Base-by-base conservation (phyloP, 257 asterid species). In the Henckelia pumila region DNA sequence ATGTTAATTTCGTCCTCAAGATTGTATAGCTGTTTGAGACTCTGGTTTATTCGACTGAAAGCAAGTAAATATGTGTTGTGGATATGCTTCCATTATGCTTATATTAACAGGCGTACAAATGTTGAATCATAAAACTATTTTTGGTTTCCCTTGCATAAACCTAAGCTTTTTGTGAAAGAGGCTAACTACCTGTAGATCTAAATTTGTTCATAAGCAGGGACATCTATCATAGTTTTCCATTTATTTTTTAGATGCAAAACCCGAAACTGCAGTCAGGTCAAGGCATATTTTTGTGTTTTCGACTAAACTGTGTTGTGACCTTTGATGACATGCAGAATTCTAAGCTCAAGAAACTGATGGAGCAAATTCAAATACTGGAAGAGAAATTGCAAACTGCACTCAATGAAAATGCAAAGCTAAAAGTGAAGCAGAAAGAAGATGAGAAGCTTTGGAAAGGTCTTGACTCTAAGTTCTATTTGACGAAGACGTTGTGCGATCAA, bases 361-460 rank as follows among this genome's bases (percentile, higher is more conserved):
- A 88, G 58, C 92, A 87, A 64, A 77, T 87, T 63, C 85, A 64
- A 50, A 61, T 78, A 19, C 78, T 94, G 63, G 98, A 94, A 83
- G 98, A 88, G 73, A 91, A 94, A 76, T 78, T 94, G 80, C 96
- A 85, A 82, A 83, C 63, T 78, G 95, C 93, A 5, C 80, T 85
- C 72, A 94, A 91, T 63, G 99, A 94, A 78, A 94, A 94, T 77
- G 86, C 93, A 2, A 89, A 83, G 81, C 82, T 87, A 59, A 88
- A 84, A 74, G 96, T 83, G 71, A 91, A 81, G 84, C 96, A 85
- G 78, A 91, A 88, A 79, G 99, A 94, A 76, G 98, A 94, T 68
- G 93, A 85, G 79, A 91, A 88, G 81, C 92, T 88, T n/a, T 91
- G 99, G 97, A 83, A 64, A 71, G 99, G 96, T 64, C 86, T 94